A percentile compares a stretch with the other conserved stretches of the same genome.
These are phyloP conservation scores for Brassica juncea DNA, from an alignment of 345 rosid species.

Conservation along the genomic window DNA sequence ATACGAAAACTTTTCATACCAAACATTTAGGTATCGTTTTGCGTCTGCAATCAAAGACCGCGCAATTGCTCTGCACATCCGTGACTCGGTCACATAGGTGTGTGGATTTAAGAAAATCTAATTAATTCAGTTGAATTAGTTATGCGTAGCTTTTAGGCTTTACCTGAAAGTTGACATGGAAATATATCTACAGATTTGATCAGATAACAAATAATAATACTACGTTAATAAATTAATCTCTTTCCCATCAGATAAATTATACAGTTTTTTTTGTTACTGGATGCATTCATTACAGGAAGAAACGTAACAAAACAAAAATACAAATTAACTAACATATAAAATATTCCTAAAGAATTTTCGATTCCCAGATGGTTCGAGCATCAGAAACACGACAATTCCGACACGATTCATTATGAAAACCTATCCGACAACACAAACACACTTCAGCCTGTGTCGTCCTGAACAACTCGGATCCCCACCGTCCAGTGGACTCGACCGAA, in stretches of 20 bases:
- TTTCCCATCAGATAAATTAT: neutral
- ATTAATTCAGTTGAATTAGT: neutral
- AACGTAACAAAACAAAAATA: neutral
- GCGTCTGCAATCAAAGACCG: conserved; percentile 17
- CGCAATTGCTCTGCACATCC: conserved; percentile 19
- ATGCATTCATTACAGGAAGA: conserved; percentile 18
- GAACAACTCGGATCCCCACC: conserved; percentile 32
- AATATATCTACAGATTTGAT: neutral
- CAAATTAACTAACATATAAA: conserved; percentile 2
- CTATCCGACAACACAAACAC: conserved; percentile 44
- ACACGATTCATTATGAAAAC: conserved; percentile 37
- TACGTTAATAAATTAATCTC: neutral
- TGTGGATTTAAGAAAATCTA: conserved; percentile 6
- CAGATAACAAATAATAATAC: neutral
- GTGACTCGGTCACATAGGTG: conserved; percentile 14
- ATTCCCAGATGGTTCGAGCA: conserved; percentile 35
- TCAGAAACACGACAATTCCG: conserved; percentile 36
- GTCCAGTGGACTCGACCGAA: conserved; percentile 32
- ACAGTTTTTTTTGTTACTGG: conserved; percentile 2
- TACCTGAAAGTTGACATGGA: conserved; percentile 11
- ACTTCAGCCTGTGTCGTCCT: neutral
- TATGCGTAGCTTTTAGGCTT: neutral
- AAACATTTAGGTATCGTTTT: conserved; percentile 32
- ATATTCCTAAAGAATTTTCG: conserved; percentile 24
- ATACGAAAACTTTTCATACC: conserved; percentile 6